Conservation (phyloP, 1,139 yeast genomes). For the Nakaseomyces kungkrabaensis region DNA sequence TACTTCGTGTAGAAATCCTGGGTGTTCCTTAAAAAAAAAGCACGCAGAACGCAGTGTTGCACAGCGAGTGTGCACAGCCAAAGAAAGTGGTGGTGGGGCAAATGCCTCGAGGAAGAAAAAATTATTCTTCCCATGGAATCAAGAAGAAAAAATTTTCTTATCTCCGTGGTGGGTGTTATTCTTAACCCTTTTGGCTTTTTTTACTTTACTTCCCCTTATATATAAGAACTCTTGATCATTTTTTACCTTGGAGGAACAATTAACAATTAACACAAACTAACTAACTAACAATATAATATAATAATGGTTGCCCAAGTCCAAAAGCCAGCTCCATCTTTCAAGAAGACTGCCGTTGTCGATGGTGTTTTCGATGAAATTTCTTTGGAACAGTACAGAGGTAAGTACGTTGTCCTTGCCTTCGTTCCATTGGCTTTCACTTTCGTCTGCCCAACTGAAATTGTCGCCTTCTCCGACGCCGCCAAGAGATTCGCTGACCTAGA, state of each 20-base stretch:
- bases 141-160: too few species aligned
- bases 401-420: slow-evolving; percentile 94
- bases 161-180: too few species aligned
- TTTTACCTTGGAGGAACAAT: background rate
- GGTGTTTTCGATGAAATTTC: slow-evolving; percentile 92
- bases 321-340: slow-evolving; percentile 93
- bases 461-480: slow-evolving; percentile 94
- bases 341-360: slow-evolving; percentile 92
- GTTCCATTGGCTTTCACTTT: slow-evolving; percentile 98
- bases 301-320: slow-evolving; percentile 81
- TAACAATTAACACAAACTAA: background rate
- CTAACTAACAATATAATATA: background rate
- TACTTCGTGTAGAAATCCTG: background rate
- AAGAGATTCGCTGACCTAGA: slow-evolving; percentile 81
- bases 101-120: too few species aligned
- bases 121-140: too few species aligned
- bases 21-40: too few species aligned
- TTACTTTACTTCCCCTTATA: background rate
- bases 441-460: slow-evolving; percentile 97
- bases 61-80: too few species aligned
- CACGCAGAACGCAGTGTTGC: too few species aligned
- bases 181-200: background rate
- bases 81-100: too few species aligned
- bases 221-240: background rate
- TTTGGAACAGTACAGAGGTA: slow-evolving; percentile 90